phyloP scores from a whole-genome alignment of 768 basidiomycete genomes.

The Boletus reticulatus region DNA sequence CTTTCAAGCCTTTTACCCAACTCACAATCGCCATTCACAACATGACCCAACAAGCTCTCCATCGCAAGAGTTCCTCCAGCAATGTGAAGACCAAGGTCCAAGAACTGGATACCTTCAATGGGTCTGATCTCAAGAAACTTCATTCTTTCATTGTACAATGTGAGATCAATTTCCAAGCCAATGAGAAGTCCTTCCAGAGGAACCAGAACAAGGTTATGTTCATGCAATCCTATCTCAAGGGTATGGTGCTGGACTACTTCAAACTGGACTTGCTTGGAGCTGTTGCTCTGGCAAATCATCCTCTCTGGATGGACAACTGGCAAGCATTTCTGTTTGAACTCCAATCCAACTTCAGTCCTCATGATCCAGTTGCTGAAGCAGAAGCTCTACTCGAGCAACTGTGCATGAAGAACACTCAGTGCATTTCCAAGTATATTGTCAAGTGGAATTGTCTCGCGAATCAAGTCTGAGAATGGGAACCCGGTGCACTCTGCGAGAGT shows the following conservation, averaged over 20 bases:
- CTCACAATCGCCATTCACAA: too few relatives aligned
- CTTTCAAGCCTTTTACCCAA: too few relatives aligned
- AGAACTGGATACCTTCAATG: too few relatives aligned
- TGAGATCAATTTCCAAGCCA: too few relatives aligned
- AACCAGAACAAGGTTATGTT: not conserved
- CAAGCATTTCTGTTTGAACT: not conserved
- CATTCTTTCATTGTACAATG: not conserved
- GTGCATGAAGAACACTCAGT: not conserved
- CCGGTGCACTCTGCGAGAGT: not conserved
- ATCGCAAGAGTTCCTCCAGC: too few relatives aligned
- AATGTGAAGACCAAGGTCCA: too few relatives aligned
- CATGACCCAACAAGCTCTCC: too few relatives aligned
- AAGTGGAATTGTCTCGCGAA: not conserved
- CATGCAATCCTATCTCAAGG: not conserved
- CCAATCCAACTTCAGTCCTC: not conserved
- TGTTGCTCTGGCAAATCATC: not conserved
- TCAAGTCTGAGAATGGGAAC: not conserved
- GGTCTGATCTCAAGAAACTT: not conserved
- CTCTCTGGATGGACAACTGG: not conserved
- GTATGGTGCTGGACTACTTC: not conserved
- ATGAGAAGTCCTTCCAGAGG: not conserved
- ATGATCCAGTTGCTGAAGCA: not conserved
- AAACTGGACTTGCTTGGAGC: not conserved
- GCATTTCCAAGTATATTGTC: not conserved
- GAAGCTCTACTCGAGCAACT: not conserved